Evolutionary conservation across 192 early-diverging fungal genomes (phyloP).

Genomic region (Entophlyctis luteolus): DNA sequence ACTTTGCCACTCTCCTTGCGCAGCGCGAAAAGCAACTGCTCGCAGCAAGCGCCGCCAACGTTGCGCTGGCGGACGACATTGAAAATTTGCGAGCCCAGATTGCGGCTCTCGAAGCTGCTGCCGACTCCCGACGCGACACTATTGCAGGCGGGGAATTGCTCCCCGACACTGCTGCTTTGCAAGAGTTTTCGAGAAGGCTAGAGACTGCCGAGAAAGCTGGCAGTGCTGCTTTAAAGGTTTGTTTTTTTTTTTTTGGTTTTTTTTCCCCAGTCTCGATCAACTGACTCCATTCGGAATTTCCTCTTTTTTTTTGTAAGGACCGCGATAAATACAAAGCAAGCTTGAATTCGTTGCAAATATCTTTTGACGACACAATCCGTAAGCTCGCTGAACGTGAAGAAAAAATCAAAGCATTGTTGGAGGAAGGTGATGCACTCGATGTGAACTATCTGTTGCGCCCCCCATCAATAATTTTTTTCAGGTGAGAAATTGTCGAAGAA

Average conservation of each 20-base stretch:
- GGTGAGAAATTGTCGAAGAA: conserved; percentile 76
- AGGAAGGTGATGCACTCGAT: conserved; percentile 30
- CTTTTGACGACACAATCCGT: conserved; percentile 25
- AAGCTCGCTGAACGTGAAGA: conserved; percentile 37
- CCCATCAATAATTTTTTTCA: conserved; percentile 6
- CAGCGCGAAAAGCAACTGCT: conserved; percentile 43
- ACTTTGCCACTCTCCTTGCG: conserved; percentile 19
- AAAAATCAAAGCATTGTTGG: conserved; percentile 29
- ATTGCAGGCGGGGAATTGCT: background rate
- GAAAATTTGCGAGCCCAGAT: conserved; percentile 3
- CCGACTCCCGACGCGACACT: background rate
- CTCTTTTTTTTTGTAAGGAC: background rate
- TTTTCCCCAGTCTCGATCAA: background rate
- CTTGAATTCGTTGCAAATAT: conserved; percentile 6
- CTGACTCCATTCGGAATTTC: background rate
- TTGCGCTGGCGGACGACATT: conserved; percentile 30
- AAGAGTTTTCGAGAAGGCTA: conserved; percentile 23
- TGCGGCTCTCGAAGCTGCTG: background rate
- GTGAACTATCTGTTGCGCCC: background rate
- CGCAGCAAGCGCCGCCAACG: conserved; percentile 36
- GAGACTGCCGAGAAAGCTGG: conserved; percentile 14
- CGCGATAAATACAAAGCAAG: conserved; percentile 9
- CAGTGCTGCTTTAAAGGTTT: conserved; percentile 12
- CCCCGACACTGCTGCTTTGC: background rate
- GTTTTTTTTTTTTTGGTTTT: background rate